These are phyloP conservation scores for Wickerhamiella musiphila DNA, from an alignment of 805 yeast species.

Conservation along the genomic window DNA sequence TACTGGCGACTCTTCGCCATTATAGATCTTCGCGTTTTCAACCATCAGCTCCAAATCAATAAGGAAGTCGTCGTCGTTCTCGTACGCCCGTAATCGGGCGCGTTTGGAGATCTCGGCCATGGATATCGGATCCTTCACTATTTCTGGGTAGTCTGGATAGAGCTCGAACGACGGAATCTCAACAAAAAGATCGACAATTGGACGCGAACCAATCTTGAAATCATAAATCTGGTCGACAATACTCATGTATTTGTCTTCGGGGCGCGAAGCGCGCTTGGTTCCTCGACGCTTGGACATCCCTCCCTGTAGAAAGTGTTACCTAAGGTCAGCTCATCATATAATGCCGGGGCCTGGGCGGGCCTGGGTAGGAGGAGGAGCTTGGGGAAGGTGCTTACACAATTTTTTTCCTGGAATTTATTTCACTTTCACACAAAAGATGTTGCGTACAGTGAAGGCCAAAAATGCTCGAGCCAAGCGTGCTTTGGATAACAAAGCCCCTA, in stretches of 20 bases:
- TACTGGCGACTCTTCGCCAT: conserved; percentile 47
- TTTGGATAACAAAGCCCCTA: conserved; percentile 71
- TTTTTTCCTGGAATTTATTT: neutral
- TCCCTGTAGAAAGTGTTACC: neutral
- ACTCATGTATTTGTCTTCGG: conserved; percentile 8
- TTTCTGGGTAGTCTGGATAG: conserved; percentile 65
- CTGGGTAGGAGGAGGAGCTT: neutral
- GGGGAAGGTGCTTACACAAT: no score
- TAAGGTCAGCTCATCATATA: no score
- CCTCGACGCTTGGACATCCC: neutral
- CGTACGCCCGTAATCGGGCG: conserved; percentile 23
- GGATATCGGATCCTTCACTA: conserved; percentile 50
- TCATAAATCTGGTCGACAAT: conserved; percentile 11
- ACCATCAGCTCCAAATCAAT: conserved; percentile 51
- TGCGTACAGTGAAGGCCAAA: conserved; percentile 57
- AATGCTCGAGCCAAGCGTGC: conserved; percentile 94
- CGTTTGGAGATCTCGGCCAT: conserved; percentile 44
- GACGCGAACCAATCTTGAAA: conserved; percentile 11
- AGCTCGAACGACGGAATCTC: conserved; percentile 56
- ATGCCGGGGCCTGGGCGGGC: no score
- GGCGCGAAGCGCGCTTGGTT: no score
- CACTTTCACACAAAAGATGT: conserved; percentile 8
- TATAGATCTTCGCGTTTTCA: conserved; percentile 54
- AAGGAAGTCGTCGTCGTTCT: conserved; percentile 26
- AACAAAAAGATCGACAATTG: conserved; percentile 35